A percentile compares a stretch with the other conserved stretches of the same genome.
These are phyloP conservation scores for Porcisia hertigi DNA, from an alignment of 208 protist species.

Conservation along the genomic window DNA sequence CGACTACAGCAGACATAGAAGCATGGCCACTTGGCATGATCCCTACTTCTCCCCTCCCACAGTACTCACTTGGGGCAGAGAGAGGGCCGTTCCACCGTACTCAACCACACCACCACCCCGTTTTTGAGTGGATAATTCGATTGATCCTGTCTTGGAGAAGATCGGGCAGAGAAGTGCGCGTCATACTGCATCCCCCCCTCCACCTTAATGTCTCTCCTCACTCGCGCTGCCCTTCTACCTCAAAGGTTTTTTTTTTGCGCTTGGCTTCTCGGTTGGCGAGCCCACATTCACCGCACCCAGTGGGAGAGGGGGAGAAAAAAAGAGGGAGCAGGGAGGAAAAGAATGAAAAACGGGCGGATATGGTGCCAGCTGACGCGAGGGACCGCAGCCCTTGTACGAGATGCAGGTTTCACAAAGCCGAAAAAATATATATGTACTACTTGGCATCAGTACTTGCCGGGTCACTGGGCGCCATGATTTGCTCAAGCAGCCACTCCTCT, in stretches of 20 bases:
- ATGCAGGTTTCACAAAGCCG: neutral
- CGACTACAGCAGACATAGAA: neutral
- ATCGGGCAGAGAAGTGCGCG: too few relatives aligned
- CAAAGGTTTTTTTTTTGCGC: too few relatives aligned
- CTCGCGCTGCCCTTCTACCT: too few relatives aligned
- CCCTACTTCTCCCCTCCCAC: neutral
- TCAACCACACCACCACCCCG: neutral
- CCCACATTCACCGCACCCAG: neutral
- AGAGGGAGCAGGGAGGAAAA: neutral
- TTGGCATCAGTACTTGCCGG: neutral
- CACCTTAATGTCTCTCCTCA: too few relatives aligned
- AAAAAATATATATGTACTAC: neutral
- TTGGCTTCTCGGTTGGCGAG: too few relatives aligned
- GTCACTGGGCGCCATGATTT: conserved; percentile 56
- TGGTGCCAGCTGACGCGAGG: neutral
- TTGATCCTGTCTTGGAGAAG: too few relatives aligned
- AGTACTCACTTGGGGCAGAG: neutral
- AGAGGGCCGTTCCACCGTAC: neutral
- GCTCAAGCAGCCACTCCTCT: conserved; percentile 83
- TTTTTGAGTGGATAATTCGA: neutral
- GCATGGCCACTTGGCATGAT: neutral
- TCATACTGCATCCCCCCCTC: too few relatives aligned
- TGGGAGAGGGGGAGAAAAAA: neutral
- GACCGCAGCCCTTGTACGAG: neutral
- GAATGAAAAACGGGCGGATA: neutral